Conservation (phyloP, 2,329 filamentous ascomycete genomes). For the Graphilbum ipis-grandicollis region DNA sequence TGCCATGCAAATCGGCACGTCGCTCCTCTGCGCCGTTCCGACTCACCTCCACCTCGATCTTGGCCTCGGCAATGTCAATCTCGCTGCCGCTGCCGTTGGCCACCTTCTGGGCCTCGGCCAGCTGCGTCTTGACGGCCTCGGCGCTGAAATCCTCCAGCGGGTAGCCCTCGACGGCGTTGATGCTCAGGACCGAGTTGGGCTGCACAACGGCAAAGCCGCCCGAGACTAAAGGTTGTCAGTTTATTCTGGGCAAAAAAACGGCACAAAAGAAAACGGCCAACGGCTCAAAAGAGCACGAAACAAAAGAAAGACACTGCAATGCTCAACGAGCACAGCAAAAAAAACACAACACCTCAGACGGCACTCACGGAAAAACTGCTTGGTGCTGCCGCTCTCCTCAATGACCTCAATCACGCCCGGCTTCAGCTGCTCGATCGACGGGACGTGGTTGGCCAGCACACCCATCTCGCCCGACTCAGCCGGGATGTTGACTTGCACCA, state of each 20-base stretch:
- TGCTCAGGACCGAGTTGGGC: constrained; percentile 86
- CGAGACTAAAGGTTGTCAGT: no score
- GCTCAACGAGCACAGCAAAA: no score
- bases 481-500: constrained; percentile 95
- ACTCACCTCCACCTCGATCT: constrained; percentile 92
- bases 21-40: not conserved
- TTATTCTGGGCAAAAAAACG: no score
- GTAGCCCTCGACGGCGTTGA: constrained; percentile 95
- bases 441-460: constrained; percentile 97
- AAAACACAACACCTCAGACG: no score
- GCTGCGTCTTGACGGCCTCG: constrained; percentile 77
- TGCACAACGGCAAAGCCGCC: constrained; percentile 95
- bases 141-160: constrained; percentile 89
- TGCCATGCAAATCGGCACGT: no score
- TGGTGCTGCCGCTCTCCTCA: constrained; percentile 75
- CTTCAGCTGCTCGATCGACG: constrained; percentile 97
- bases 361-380: constrained; percentile 98
- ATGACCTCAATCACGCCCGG: constrained; percentile 89
- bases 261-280: not conserved
- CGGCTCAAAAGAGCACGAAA: no score
- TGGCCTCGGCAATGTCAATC: constrained; percentile 95
- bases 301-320: no score
- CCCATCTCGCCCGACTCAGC: constrained; percentile 98
- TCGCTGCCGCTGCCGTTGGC: constrained; percentile 80
- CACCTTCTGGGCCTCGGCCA: constrained; percentile 91